Percentiles rank a stretch among this genome's conserved stretches.
Evolutionary conservation across 2,329 filamentous ascomycete species (phyloP).

Genomic region (Monilinia fructicola): DNA sequence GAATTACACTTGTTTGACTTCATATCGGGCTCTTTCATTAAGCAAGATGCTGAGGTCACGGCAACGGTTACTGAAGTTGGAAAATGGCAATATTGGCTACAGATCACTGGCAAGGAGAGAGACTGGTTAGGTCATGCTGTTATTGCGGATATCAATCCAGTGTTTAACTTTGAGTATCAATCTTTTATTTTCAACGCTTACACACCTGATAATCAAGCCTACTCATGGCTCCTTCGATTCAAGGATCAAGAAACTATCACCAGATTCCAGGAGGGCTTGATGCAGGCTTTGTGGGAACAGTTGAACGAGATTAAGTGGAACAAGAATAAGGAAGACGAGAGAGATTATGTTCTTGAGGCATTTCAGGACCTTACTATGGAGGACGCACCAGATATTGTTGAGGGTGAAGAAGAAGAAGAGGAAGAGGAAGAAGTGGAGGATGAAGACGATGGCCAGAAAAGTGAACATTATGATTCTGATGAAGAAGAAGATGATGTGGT

Average conservation of each 20-base stretch:
- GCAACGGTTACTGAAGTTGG: slow-evolving; percentile 84
- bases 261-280: slow-evolving; percentile 86
- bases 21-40: slow-evolving; percentile 76
- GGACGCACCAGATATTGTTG: slow-evolving; percentile 60
- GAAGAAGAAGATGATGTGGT: slow-evolving; percentile 79
- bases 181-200: slow-evolving; percentile 99
- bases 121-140: slow-evolving; percentile 87
- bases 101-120: slow-evolving; percentile 72
- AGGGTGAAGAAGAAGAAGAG: slow-evolving; percentile 49
- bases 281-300: slow-evolving; percentile 96
- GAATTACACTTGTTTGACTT: slow-evolving; percentile 96
- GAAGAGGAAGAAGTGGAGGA: slow-evolving; percentile 56
- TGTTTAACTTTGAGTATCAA: slow-evolving; percentile 98
- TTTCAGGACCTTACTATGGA: slow-evolving; percentile 95
- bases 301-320: slow-evolving; percentile 91
- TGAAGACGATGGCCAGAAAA: slow-evolving; percentile 61
- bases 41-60: slow-evolving; percentile 56
- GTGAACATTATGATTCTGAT: slow-evolving; percentile 72
- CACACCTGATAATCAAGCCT: slow-evolving; percentile 80
- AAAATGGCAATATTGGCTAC: slow-evolving; percentile 93
- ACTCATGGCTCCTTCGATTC: slow-evolving; percentile 94
- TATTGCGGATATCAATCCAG: slow-evolving; percentile 88
- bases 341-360: slow-evolving; percentile 90
- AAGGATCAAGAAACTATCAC: slow-evolving; percentile 79
- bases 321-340: slow-evolving; percentile 88